Percentiles rank a stretch among this genome's conserved stretches.
phyloP scores from a whole-genome alignment of 768 basidiomycete species.

The Coprinopsis sp. region DNA sequence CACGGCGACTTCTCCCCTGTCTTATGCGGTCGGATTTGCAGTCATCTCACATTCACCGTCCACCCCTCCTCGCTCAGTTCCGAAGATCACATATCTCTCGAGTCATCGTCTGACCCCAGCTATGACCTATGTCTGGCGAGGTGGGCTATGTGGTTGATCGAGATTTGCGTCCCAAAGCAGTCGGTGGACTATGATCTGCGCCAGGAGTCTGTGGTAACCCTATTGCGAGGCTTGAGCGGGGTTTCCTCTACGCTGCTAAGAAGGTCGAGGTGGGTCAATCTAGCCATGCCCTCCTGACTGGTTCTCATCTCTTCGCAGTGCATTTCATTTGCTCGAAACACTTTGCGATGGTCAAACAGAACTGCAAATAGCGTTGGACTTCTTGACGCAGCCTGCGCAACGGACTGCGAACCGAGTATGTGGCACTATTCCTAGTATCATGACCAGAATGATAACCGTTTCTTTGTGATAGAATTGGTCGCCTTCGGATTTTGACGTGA shows the following conservation, averaged over 20 bases:
- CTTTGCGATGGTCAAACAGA: conserved; percentile 34
- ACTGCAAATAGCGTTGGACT: conserved; percentile 24
- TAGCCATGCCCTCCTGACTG: neutral
- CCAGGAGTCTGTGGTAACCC: conserved; percentile 38
- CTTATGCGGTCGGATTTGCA: conserved; percentile 44
- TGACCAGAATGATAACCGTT: too few relatives aligned
- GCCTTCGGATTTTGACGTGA: conserved; percentile 43
- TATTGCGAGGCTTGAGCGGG: conserved; percentile 45
- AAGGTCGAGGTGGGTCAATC: conserved; percentile 31
- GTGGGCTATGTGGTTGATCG: conserved; percentile 64
- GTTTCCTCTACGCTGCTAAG: conserved; percentile 12
- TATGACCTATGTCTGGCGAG: conserved; percentile 59
- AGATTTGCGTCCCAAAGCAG: conserved; percentile 26
- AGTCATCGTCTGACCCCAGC: conserved; percentile 31
- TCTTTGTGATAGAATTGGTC: conserved; percentile 37
- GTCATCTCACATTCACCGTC: conserved; percentile 24
- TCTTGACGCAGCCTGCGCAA: conserved; percentile 17
- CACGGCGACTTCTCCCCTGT: conserved; percentile 51
- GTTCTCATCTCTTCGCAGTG: conserved; percentile 6
- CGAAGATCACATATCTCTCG: conserved; percentile 8
- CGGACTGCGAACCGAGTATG: conserved; percentile 1
- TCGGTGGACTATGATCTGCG: conserved; percentile 34
- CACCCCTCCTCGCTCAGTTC: neutral
- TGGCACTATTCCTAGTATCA: neutral
- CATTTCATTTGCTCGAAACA: conserved; percentile 34